Evolutionary conservation across 2,329 filamentous ascomycete genomes (phyloP).

Genomic region (Massarina eburnea): DNA sequence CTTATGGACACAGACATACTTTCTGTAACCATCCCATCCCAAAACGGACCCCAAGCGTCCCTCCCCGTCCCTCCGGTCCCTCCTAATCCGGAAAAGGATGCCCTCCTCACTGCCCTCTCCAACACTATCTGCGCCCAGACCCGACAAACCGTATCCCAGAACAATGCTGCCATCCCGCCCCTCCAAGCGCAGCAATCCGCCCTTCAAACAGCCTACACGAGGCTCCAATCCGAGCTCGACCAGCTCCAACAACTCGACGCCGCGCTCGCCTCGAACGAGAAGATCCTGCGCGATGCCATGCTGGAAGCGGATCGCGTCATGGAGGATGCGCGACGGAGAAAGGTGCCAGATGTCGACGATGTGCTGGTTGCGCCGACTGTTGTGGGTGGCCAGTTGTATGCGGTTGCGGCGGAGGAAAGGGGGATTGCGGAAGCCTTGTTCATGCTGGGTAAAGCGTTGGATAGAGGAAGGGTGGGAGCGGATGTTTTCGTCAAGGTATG

Average conservation of each 20-base stretch:
- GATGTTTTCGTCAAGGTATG: slow-evolving; percentile 74
- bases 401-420: slow-evolving; percentile 82
- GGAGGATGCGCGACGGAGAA: slow-evolving; percentile 67
- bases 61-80: slow-evolving; percentile 81
- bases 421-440: slow-evolving; percentile 86
- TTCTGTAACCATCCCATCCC: slow-evolving; percentile 58
- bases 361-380: slow-evolving; percentile 91
- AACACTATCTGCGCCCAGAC: slow-evolving; percentile 69
- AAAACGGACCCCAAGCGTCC: slow-evolving; percentile 49
- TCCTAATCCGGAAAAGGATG: slow-evolving; percentile 93
- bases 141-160: slow-evolving; percentile 69
- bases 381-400: slow-evolving; percentile 90
- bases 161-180: slow-evolving; percentile 71
- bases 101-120: slow-evolving; percentile 75
- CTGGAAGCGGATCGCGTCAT: slow-evolving; percentile 78
- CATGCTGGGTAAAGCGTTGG: slow-evolving; percentile 73
- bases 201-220: slow-evolving; percentile 68
- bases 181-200: slow-evolving; percentile 78
- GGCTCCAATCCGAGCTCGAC: slow-evolving; percentile 72
- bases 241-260: slow-evolving; percentile 70
- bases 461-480: slow-evolving; percentile 69
- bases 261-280: slow-evolving; percentile 74
- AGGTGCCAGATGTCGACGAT: slow-evolving; percentile 80
- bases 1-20: slow-evolving; percentile 64
- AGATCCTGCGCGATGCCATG: slow-evolving; percentile 75